A percentile compares a stretch with the other conserved stretches of the same genome.
Evolutionary conservation across 352 stramenopile genomes (phyloP).

Genomic region (Globisporangium viniferum): DNA sequence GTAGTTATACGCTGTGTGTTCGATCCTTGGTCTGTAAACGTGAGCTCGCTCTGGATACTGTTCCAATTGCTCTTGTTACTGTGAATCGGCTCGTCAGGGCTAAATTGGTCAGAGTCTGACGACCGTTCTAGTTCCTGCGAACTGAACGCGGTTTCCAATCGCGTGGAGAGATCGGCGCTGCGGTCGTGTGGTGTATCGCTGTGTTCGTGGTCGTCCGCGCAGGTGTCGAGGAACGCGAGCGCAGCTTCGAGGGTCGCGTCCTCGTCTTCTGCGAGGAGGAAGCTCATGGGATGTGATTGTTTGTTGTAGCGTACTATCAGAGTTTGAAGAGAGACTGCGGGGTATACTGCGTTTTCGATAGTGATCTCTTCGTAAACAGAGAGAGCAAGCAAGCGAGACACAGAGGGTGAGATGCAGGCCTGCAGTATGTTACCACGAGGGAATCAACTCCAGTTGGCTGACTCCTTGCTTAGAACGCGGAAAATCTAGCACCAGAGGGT

Average conservation of each 20-base stretch:
- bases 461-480: no score
- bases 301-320: no score
- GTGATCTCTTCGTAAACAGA: no score
- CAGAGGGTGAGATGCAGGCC: no score
- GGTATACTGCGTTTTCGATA: no score
- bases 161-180: not conserved
- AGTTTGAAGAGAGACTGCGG: no score
- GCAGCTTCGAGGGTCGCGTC: slow-evolving; percentile 18
- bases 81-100: not conserved
- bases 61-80: not conserved
- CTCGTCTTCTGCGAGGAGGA: slow-evolving; percentile 15
- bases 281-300: slow-evolving; percentile 6
- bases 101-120: not conserved
- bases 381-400: no score
- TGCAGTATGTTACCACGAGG: no score
- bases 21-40: not conserved
- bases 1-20: not conserved
- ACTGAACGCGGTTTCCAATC: not conserved
- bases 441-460: no score
- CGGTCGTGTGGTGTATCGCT: not conserved
- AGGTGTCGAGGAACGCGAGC: slow-evolving; percentile 22
- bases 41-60: not conserved
- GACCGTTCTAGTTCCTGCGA: not conserved
- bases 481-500: no score
- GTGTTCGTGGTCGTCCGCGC: not conserved